phyloP scores from a whole-genome alignment of 1,284 basidiomycete species.

The Spongispora temasekensis region DNA sequence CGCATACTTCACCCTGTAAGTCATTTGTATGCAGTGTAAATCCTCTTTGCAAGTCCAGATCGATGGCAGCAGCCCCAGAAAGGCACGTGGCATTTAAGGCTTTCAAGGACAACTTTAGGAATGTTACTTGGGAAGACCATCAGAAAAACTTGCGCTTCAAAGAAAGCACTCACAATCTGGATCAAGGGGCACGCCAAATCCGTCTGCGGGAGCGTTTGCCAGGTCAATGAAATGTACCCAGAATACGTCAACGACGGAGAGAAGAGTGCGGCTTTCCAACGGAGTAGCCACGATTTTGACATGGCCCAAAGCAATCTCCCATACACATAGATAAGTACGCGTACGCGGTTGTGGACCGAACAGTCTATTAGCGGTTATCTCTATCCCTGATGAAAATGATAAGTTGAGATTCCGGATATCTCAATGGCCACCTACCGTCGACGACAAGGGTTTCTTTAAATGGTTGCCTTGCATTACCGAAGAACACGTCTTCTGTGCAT shows the following conservation, averaged over 20 bases:
- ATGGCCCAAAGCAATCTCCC: conserved; percentile 76
- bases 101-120: conserved; percentile 62
- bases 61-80: conserved; percentile 53
- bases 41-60: conserved; percentile 60
- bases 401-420: conserved; percentile 15
- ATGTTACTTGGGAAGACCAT: conserved; percentile 32
- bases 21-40: conserved; percentile 73
- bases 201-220: conserved; percentile 77
- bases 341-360: conserved; percentile 88
- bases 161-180: conserved; percentile 66
- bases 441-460: conserved; percentile 52
- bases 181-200: conserved; percentile 62
- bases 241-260: conserved; percentile 59
- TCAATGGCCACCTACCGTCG: conserved; percentile 51
- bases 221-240: conserved; percentile 71
- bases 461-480: conserved; percentile 25
- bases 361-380: conserved; percentile 79
- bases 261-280: conserved; percentile 53
- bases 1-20: conserved; percentile 63
- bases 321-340: conserved; percentile 85
- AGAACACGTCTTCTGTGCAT: conserved; percentile 48
- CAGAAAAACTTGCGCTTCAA: conserved; percentile 3
- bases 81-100: conserved; percentile 58
- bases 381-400: conserved; percentile 59
- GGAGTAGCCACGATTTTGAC: conserved; percentile 62